Evolutionary conservation across 805 yeast species (phyloP), one percentile per base, ranked within the genome.

Genomic region (Kodamaea sagamina): DNA sequence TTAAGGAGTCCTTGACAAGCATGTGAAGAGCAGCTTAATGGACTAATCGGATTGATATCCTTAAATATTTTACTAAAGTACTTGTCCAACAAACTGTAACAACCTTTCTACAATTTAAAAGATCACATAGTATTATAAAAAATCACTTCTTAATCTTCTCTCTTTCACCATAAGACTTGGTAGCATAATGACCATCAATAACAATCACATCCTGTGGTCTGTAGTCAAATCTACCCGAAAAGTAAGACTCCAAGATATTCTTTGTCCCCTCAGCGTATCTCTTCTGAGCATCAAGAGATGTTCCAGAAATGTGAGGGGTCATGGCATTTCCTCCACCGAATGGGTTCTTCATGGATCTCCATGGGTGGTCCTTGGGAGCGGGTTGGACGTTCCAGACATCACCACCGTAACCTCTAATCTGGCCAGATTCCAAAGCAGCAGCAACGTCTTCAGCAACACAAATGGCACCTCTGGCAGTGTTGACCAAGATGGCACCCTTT

Each of bases 361-460:
- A 86, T 50, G 89, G 89, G 58, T 84, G 89, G 61, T 74, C 75
- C 42, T 69, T 67, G 50, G 89, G 89, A 19, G 92, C 86, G 34
- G 95, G 95, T 65, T 86, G 95, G 13, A 83, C 84, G 69, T 57
- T 76, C 89, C 92, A 85, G 42, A 86, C 92, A 63, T 86, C 93
- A 55, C 92, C 92, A 55, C 90, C 93, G 60, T 85, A 86, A 41
- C 90, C 92, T 55, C 84, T 72, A 37, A 86, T 61, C 54, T 82
- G 82, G 38, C 93, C 93, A 27, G 79, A 66, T 43, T 71, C 59
- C 31, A 86, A 77, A 1, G 92, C 92, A 11, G 72, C 89, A 0
- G 88, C 89, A 50, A 86, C 85, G 53, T 82, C 93, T 57, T 83
- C 74, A 39, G 78, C 83, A 44, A 75, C 81, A 60, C 85, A 76